Evolutionary conservation across 257 asterid genomes (phyloP), one percentile per base, ranked within the genome.

Genomic region (Ligustrum vulgare): DNA sequence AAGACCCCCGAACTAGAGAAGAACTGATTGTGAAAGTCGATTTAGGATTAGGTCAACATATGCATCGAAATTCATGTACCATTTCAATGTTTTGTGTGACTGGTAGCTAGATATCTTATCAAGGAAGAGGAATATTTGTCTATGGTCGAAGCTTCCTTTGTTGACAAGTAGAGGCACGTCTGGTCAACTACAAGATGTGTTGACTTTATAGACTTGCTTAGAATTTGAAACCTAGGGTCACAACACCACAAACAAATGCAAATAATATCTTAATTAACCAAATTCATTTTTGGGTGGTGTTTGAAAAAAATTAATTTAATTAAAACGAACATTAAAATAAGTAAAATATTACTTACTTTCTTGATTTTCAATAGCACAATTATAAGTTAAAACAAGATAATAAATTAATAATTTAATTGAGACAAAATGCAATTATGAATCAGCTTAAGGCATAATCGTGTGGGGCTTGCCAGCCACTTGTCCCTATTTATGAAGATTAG

Each of bases 51-150:
- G 18, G 33, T n/a, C 9, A 16, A 5, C 8, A 6, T n/a, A 2
- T 54, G 28, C 11, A 6, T 54, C n/a, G 63, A 54, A 23, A 25
- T 60, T 60, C 20, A 3, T 60, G 16, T 60, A 25, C 33, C 32
- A 60, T 60, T 60, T 60, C 15, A 12, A 41, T 10, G 16, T 11
- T 39, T 39, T 41, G 49, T 41, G 49, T 41, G 49, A 41, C 10
- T 41, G 67, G 67, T 60, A 60, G 67, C 67, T 60, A 60, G 67
- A 60, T 60, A 23, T 60, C 67, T 60, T 60, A 25, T 60, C 67
- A 25, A 60, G 34, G 67, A 60, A 60, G 64, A 25, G 67, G 67
- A 60, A 60, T 60, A 23, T 60, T 60, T 60, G 32, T 60, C 15
- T 23, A 60, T 60, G 67, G 35, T 60, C 33, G 67, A 60, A 60